phyloP scores from a whole-genome alignment of 805 yeast species.

The Kluyveromyces dobzhanskii region DNA sequence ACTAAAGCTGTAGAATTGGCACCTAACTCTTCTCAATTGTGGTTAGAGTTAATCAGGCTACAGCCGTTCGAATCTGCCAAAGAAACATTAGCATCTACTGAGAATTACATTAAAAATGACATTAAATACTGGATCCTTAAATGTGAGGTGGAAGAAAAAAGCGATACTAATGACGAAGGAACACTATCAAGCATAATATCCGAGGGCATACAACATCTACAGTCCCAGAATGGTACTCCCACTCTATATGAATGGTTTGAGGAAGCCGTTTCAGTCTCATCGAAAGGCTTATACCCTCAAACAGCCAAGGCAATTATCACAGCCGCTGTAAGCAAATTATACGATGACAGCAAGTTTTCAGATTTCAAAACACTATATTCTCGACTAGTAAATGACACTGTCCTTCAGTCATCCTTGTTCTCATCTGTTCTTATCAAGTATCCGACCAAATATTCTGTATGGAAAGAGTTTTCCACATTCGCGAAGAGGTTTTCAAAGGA shows the following conservation, averaged over 20 bases:
- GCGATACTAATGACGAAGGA: slow-evolving; percentile 37
- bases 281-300: slow-evolving; percentile 26
- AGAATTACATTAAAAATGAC: slow-evolving; percentile 42
- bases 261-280: slow-evolving; percentile 48
- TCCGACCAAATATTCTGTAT: slow-evolving; percentile 40
- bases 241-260: slow-evolving; percentile 43
- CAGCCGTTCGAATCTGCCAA: slow-evolving; percentile 42
- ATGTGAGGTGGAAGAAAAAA: slow-evolving; percentile 52
- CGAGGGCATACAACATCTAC: slow-evolving; percentile 44
- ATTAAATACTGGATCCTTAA: slow-evolving; percentile 63
- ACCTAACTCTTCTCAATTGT: slow-evolving; percentile 55
- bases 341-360: neutral
- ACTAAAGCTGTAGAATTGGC: slow-evolving; percentile 60
- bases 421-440: slow-evolving; percentile 11
- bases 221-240: slow-evolving; percentile 31
- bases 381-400: neutral
- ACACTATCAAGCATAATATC: slow-evolving; percentile 9
- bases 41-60: slow-evolving; percentile 50
- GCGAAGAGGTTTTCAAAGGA: slow-evolving; percentile 26
- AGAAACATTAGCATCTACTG: slow-evolving; percentile 47
- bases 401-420: neutral
- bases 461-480: slow-evolving; percentile 40
- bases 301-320: slow-evolving; percentile 49
- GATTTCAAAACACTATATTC: neutral
- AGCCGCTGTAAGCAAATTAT: slow-evolving; percentile 25